Percentiles rank a stretch among this genome's conserved stretches.
Conservation (phyloP, 768 basidiomycete genomes). For the Hericium rajendrae region DNA sequence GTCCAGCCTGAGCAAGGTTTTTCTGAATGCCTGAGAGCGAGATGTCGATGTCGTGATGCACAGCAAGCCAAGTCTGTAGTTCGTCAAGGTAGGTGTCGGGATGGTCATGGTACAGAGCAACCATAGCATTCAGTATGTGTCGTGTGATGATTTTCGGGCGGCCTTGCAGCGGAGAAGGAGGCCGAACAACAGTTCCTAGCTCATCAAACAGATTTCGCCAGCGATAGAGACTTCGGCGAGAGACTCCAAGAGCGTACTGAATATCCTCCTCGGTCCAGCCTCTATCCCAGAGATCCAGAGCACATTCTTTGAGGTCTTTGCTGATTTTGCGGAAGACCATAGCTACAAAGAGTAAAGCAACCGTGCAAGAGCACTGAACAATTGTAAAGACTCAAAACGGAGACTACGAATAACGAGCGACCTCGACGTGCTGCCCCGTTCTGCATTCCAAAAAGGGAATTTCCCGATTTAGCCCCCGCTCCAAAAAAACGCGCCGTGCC, state of each 20-base stretch:
- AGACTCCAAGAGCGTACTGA: neutral
- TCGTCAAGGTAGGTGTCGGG: neutral
- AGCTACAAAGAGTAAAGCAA: neutral
- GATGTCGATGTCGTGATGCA: neutral
- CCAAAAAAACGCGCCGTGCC: neutral
- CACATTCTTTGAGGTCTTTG: neutral
- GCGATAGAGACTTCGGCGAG: slow-evolving; percentile 1
- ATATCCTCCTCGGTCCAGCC: neutral
- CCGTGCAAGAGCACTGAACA: too few species aligned
- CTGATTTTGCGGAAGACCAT: neutral
- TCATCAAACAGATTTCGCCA: neutral
- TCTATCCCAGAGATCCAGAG: neutral
- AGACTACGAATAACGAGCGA: too few species aligned
- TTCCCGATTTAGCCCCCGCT: neutral
- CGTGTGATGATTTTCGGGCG: neutral
- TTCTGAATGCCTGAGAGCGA: neutral
- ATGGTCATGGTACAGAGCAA: neutral
- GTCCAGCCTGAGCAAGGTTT: neutral
- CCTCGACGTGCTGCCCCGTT: neutral
- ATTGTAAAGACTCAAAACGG: too few species aligned
- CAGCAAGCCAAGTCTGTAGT: neutral
- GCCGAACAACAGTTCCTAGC: neutral
- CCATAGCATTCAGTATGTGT: neutral
- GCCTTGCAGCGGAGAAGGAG: neutral
- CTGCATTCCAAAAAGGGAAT: neutral